phyloP scores from a whole-genome alignment of 306 rosid genomes.

The Malus domestica region ASM211411v1 NC_041791.1:4706001-4706500 shows the following conservation, averaged over 20 bases:
- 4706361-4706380: not conserved
- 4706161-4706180: not conserved
- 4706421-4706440: slow-evolving; percentile 87
- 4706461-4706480: slow-evolving; percentile 99
- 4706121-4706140: not conserved
- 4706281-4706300: not conserved
- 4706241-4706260: not conserved
- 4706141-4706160: not conserved
- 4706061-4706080: not conserved
- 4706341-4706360: not conserved
- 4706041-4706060: not conserved
- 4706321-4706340: not conserved
- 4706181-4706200: not conserved
- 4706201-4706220: not conserved
- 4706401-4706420: slow-evolving; percentile 74
- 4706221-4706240: not conserved
- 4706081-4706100: not conserved
- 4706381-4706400: not conserved
- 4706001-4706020: not conserved
- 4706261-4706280: not conserved
- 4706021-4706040: not conserved
- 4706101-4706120: not conserved
- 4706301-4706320: not conserved
- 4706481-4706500: slow-evolving; percentile 77
- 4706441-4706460: slow-evolving; percentile 91